Evolutionary conservation across 176 grass and related monocot genomes (phyloP).

Genomic region (Triticum dicoccoides): DNA sequence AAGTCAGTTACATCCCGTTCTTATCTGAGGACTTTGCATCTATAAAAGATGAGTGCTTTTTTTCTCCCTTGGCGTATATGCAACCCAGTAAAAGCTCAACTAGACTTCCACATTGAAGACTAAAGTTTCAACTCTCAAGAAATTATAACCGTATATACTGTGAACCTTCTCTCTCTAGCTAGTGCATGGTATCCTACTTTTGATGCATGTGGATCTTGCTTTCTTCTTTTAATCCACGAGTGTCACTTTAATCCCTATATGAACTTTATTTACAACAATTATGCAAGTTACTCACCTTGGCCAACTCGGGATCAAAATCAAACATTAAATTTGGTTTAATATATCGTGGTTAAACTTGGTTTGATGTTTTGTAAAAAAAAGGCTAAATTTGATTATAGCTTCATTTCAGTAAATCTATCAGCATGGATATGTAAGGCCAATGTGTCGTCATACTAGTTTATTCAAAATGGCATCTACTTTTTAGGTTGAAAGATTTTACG

Average conservation of each 20-base stretch:
- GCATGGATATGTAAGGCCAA: not conserved
- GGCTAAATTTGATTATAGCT: not conserved
- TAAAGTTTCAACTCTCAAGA: not conserved
- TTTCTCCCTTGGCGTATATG: slow-evolving; percentile 9
- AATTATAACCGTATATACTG: not conserved
- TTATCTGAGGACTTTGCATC: slow-evolving; percentile 5
- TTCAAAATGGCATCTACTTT: slow-evolving; percentile 17
- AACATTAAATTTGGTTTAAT: not conserved
- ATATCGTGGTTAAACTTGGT: not conserved
- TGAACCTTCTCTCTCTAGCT: not conserved
- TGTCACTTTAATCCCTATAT: not conserved
- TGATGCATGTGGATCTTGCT: not conserved
- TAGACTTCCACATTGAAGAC: not conserved
- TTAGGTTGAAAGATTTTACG: slow-evolving; percentile 14
- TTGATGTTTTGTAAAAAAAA: not conserved
- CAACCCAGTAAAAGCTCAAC: not conserved
- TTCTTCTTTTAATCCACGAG: not conserved
- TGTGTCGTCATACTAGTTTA: no score
- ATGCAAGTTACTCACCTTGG: not conserved
- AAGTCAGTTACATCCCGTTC: not conserved
- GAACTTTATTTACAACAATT: not conserved
- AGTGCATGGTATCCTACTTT: slow-evolving; percentile 7
- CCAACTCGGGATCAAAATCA: no score
- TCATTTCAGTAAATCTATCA: slow-evolving; percentile 15
- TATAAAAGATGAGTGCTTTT: slow-evolving; percentile 5